A percentile compares a stretch with the other conserved stretches of the same genome.
Conservation (phyloP, 2,329 filamentous ascomycete genomes). For the Aspergillus brasiliensis region DNA sequence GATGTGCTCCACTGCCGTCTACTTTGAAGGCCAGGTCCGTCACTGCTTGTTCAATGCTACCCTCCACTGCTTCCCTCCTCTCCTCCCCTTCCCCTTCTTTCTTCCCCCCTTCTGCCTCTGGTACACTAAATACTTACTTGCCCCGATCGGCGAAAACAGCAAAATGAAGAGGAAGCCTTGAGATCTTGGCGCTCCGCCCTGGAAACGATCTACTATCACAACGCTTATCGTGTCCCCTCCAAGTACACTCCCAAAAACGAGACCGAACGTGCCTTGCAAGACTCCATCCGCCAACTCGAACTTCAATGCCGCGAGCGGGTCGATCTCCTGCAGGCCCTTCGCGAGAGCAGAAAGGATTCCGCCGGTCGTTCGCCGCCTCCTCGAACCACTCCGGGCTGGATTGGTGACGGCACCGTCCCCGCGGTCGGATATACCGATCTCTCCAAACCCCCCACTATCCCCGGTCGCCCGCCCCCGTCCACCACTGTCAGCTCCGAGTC, state of each 20-base stretch:
- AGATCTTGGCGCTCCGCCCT: slow-evolving; percentile 88
- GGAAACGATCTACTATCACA: slow-evolving; percentile 84
- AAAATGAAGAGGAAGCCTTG: slow-evolving; percentile 87
- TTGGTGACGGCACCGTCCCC: slow-evolving; percentile 80
- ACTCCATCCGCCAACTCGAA: slow-evolving; percentile 80
- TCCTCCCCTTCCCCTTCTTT: not conserved
- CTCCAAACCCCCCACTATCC: slow-evolving; percentile 68
- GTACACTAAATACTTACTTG: not conserved
- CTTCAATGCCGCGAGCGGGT: slow-evolving; percentile 92
- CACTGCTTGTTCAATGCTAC: not conserved
- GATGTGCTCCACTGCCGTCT: slow-evolving; percentile 91
- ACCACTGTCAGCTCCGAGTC: slow-evolving; percentile 27
- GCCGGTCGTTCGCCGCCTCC: slow-evolving; percentile 28
- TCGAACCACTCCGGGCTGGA: slow-evolving; percentile 58
- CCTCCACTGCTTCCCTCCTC: not conserved
- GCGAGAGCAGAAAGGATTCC: slow-evolving; percentile 61
- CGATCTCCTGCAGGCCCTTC: slow-evolving; percentile 80
- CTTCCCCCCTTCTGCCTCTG: not conserved
- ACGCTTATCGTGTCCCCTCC: slow-evolving; percentile 71
- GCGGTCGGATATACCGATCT: slow-evolving; percentile 78
- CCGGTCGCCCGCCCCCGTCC: slow-evolving; percentile 41
- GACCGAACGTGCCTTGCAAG: slow-evolving; percentile 79
- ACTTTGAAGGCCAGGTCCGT: slow-evolving; percentile 86
- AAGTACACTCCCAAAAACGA: slow-evolving; percentile 73
- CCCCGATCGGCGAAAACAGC: slow-evolving; percentile 53